A percentile compares a stretch with the other conserved stretches of the same genome.
phyloP scores from a whole-genome alignment of 768 basidiomycete genomes.

The Hygrocybe coccinea region DNA sequence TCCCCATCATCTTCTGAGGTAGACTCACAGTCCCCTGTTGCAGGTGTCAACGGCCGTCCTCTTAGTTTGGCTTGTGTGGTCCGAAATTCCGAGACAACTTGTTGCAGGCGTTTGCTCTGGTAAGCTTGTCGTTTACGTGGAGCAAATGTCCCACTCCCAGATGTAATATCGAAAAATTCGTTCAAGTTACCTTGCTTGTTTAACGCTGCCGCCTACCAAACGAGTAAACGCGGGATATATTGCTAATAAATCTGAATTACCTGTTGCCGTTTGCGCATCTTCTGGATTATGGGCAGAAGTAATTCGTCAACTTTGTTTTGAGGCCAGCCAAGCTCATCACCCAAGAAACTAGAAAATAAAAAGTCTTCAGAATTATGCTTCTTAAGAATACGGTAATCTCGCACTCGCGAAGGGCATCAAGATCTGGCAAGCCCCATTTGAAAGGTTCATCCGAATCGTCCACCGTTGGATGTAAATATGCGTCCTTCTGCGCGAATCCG shows the following conservation, averaged over 20 bases:
- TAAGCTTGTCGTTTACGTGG: conserved; percentile 81
- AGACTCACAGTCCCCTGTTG: conserved; percentile 19
- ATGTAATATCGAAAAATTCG: conserved; percentile 66
- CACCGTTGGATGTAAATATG: conserved; percentile 87
- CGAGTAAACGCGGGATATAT: neutral
- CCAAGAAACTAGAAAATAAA: conserved; percentile 50
- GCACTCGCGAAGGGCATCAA: conserved; percentile 83
- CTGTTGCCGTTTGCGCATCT: conserved; percentile 76
- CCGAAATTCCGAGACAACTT: conserved; percentile 78
- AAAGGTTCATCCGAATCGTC: conserved; percentile 91
- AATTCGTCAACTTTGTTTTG: conserved; percentile 83
- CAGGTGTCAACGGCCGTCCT: conserved; percentile 15
- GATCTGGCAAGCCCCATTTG: conserved; percentile 95
- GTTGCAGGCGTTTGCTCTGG: conserved; percentile 78
- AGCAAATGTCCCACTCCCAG: conserved; percentile 63
- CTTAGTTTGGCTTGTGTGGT: conserved; percentile 39
- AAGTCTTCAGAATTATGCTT: neutral
- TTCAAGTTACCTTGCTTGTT: conserved; percentile 77
- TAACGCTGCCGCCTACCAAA: conserved; percentile 47
- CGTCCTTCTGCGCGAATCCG: conserved; percentile 59
- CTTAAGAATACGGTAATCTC: conserved; percentile 18
- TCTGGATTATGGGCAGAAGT: conserved; percentile 87
- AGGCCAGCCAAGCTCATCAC: conserved; percentile 77
- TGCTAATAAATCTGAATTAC: conserved; percentile 31
- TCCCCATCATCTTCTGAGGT: conserved; percentile 7